Base-by-base conservation (phyloP, 345 rosid genomes). In the Euphorbia pulcherrima region DNA sequence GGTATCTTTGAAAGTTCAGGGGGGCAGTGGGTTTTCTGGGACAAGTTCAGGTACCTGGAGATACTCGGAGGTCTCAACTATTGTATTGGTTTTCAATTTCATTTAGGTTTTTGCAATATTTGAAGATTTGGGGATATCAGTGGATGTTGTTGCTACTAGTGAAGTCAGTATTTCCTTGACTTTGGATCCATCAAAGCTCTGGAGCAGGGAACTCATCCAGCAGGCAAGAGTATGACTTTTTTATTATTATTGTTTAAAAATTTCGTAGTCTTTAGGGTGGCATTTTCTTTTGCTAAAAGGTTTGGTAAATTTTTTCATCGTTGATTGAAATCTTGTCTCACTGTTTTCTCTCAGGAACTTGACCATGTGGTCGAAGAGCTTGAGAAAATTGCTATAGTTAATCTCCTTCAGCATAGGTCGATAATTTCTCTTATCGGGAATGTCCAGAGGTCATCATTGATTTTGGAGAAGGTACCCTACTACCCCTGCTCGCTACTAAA, bases 101-200 rank as follows among this genome's bases (percentile, higher is more conserved):
- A 37, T 75, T 65, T 72, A 94, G 97, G 99, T 94, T 37, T 94
- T 94, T 83, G 87, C 97, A n/a, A 94, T 66, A 74, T 94, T 94
- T 57, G 97, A 92, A 77, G 99, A 92, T 29, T 81, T 94, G 74
- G 99, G 92, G 68, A 94, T 94, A 74, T 94, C 97, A 0, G 97
- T 94, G 26, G 99, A 94, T 80, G 99, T 92, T 70, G 99, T 94
- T 58, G 99, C 99, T 65, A 94, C 97, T 40, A 94, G 99, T 81
- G 99, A 94, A 92, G 99, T 94, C 80, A 94, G 97, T 78, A 84
- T 94, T 77, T 94, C 99, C 26, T 74, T 94, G 87, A 94, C 99
- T 39, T 65, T 94, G 71, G 99, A 94, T 82, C 99, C 97, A 1
- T 92, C 97, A 58, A 91, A 89, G 79, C 84, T 94, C 57, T 94